Evolutionary conservation across 306 rosid species (phyloP), one percentile per base, ranked within the genome.

Genomic region (Rosa chinensis): DNA sequence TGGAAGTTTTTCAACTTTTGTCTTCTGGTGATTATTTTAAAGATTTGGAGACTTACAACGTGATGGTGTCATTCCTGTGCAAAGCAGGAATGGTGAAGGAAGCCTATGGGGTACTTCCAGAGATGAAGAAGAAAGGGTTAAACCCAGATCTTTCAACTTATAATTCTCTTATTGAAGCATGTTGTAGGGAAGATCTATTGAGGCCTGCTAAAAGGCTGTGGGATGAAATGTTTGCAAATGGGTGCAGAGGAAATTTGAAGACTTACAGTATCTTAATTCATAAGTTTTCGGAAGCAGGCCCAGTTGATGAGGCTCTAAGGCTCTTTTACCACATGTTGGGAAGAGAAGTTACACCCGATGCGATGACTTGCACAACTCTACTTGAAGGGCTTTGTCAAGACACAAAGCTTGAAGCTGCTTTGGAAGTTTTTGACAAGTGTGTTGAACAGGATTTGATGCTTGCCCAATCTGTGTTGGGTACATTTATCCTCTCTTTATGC

Each of bases 181-280:
- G 97, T 78, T 94, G 99, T 76, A 86, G 89, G 82, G 95, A 89
- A 77, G 97, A 90, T 81, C 82, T 91, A 39, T 81, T 92, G 74
- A 91, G 95, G 66, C 99, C 99, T 14, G 97, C 97, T 18, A 88
- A 75, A 78, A 88, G 85, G 88, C 94, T 92, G 21, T 92, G 99
- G 99, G 97, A 95, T 84, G 98, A 95, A 89, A 95, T 95, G 99
- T 95, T 95, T 85, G 79, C 96, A 5, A 78, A 82, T 75, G 92
- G 92, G 23, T 89, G 90, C 85, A 80, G 78, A 43, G 97, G 97
- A 72, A 91, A 92, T 80, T 86, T 95, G 81, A 82, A 82, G 83
- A 92, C 99, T 8, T 95, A 95, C 83, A 95, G 86, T 79, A 87
- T 87, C 84, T 89, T 95, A 1, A 88, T 92, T 20, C 59, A 14